Percentiles rank a stretch among this genome's conserved stretches.
Conservation (phyloP, 2,329 filamentous ascomycete species). For the Verticillium dahliae region DNA sequence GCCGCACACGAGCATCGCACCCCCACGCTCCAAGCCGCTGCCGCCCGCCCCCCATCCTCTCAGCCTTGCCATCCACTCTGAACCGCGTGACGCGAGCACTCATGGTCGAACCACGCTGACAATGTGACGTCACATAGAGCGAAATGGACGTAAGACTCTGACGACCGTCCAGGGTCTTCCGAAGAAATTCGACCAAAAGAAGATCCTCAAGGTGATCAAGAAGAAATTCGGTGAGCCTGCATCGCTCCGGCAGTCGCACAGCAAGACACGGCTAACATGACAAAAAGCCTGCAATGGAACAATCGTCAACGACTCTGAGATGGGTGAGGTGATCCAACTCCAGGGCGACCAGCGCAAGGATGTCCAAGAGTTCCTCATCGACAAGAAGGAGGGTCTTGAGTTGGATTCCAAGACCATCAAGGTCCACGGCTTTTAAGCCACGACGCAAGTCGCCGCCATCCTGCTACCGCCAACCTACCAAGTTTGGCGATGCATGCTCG, state of each 20-base stretch:
- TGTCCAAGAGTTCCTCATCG: slow-evolving; percentile 93
- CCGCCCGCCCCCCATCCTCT: neutral
- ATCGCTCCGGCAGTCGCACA: neutral
- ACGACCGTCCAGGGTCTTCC: slow-evolving; percentile 98
- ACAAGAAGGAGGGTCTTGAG: slow-evolving; percentile 91
- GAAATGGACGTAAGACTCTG: slow-evolving; percentile 99
- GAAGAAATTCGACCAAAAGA: slow-evolving; percentile 99
- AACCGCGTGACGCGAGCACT: neutral
- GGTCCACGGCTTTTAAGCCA: slow-evolving; percentile 50
- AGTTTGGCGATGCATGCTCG: slow-evolving; percentile 7
- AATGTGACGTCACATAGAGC: slow-evolving; percentile 55
- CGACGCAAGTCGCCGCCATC: slow-evolving; percentile 31
- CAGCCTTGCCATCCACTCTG: neutral
- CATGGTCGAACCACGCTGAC: slow-evolving; percentile 29
- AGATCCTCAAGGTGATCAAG: slow-evolving; percentile 99
- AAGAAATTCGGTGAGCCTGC: slow-evolving; percentile 81
- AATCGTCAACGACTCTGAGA: slow-evolving; percentile 90
- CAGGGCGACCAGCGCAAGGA: slow-evolving; percentile 99
- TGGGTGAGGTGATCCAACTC: slow-evolving; percentile 99
- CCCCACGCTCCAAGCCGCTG: slow-evolving; percentile 2
- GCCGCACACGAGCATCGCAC: slow-evolving; percentile 4
- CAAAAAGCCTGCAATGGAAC: slow-evolving; percentile 94
- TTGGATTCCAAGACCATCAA: slow-evolving; percentile 97
- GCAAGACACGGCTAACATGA: neutral
- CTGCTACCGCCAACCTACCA: slow-evolving; percentile 11